These are phyloP conservation scores for Neofusicoccum kwambonambiense DNA, from an alignment of 2,329 filamentous ascomycete species.

Conservation along the genomic window DNA sequence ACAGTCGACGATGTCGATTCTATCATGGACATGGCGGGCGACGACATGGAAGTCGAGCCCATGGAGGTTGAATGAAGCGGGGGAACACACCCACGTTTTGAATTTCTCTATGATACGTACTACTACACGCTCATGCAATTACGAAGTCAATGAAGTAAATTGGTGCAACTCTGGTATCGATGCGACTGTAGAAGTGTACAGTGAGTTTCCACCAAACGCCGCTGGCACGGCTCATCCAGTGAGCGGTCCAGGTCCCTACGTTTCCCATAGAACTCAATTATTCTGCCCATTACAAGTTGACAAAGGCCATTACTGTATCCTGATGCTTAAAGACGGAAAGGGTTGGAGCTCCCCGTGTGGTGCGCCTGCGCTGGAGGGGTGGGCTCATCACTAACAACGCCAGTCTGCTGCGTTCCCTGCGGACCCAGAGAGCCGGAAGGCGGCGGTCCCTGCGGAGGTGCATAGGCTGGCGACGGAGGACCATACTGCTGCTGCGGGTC, in stretches of 20 bases:
- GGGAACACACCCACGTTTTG: not conserved
- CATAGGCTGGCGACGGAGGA: not conserved
- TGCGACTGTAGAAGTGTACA: not conserved
- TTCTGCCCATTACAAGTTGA: not conserved
- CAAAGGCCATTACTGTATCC: not conserved
- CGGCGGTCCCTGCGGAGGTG: slow-evolving; percentile 7
- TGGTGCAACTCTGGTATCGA: not conserved
- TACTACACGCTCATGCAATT: not conserved
- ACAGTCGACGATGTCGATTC: not conserved
- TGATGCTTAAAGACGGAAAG: not conserved
- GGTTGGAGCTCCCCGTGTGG: slow-evolving; percentile 11
- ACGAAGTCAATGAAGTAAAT: not conserved
- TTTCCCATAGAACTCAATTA: not conserved
- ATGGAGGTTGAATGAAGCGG: not conserved
- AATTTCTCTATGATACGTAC: not conserved
- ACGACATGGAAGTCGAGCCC: not conserved
- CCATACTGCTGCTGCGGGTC: slow-evolving; percentile 26
- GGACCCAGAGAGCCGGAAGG: not conserved
- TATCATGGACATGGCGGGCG: not conserved
- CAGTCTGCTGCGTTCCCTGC: not conserved
- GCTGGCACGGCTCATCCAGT: not conserved
- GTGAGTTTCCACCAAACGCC: not conserved
- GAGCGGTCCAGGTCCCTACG: not conserved
- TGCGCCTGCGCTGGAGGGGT: slow-evolving; percentile 13
- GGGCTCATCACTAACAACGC: not conserved